Evolutionary conservation across 257 asterid genomes (phyloP).

Genomic region (Rubia yunnanensis): DNA sequence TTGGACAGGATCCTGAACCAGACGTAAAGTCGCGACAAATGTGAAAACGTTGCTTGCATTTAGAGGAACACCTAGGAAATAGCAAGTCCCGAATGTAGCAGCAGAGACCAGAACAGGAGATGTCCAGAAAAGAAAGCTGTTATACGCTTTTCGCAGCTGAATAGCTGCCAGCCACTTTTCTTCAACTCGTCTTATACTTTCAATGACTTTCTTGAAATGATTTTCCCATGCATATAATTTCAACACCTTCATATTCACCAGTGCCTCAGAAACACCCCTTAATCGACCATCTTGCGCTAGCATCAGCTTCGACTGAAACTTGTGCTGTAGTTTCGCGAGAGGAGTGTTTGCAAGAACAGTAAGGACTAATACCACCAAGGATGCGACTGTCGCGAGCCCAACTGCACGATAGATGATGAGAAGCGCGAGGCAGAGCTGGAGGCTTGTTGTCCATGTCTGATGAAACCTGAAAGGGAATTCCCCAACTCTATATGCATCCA

Average conservation of each 20-base stretch:
- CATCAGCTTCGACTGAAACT: conserved; percentile 73
- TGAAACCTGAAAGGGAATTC: conserved; percentile 90
- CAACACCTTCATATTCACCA: conserved; percentile 82
- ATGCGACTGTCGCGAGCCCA: conserved; percentile 76
- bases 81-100: conserved; percentile 91
- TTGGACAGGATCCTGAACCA: conserved; percentile 86
- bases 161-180: conserved; percentile 73
- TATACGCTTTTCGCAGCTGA: conserved; percentile 63
- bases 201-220: conserved; percentile 55
- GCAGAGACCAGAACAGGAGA: conserved; percentile 85
- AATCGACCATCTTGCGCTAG: conserved; percentile 81
- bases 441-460: conserved; percentile 76
- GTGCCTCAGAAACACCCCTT: conserved; percentile 70
- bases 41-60: conserved; percentile 82
- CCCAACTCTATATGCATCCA: conserved; percentile 85
- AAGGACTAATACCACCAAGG: conserved; percentile 52
- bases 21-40: conserved; percentile 75
- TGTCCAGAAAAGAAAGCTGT: conserved; percentile 79
- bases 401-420: conserved; percentile 59
- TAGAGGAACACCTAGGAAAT: conserved; percentile 57
- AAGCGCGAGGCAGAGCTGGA: conserved; percentile 73
- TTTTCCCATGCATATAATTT: conserved; percentile 88
- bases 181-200: conserved; percentile 48
- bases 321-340: conserved; percentile 75
- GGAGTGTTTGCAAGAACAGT: conserved; percentile 81